Conservation (phyloP, 1,284 basidiomycete genomes). For the Apiotrichum laibachii region DNA sequence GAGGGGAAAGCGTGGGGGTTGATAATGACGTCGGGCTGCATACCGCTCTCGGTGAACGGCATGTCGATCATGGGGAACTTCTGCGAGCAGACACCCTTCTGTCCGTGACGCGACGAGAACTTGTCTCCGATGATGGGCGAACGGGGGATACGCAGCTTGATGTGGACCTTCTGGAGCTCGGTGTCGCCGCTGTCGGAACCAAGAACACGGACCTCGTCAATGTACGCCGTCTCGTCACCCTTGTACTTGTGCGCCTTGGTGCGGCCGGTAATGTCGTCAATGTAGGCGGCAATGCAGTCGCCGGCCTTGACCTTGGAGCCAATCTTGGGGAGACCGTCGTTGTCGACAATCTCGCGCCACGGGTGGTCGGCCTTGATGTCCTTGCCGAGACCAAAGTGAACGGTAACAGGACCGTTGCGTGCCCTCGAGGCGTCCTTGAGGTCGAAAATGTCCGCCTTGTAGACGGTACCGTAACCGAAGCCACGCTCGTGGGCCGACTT, state of each 20-base stretch:
- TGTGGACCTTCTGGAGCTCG: constrained; percentile 88
- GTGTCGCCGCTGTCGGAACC: constrained; percentile 83
- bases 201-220: constrained; percentile 89
- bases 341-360: constrained; percentile 67
- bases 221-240: constrained; percentile 86
- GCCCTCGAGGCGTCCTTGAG: constrained; percentile 75
- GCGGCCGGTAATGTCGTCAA: constrained; percentile 78
- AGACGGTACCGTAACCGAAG: constrained; percentile 94
- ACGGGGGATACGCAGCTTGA: constrained; percentile 90
- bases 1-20: constrained; percentile 99
- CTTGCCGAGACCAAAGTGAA: constrained; percentile 81
- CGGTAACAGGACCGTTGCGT: constrained; percentile 59
- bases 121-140: constrained; percentile 98
- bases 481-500: constrained; percentile 98
- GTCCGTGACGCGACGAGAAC: constrained; percentile 97
- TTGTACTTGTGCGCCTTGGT: constrained; percentile 94
- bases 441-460: constrained; percentile 92
- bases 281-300: constrained; percentile 76
- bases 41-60: constrained; percentile 98
- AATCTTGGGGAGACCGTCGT: constrained; percentile 80
- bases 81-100: constrained; percentile 99
- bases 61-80: constrained; percentile 98
- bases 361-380: constrained; percentile 65
- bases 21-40: constrained; percentile 99
- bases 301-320: constrained; percentile 71